phyloP scores from a whole-genome alignment of 139 green algal species.

The Coelastrella sp. region DNA sequence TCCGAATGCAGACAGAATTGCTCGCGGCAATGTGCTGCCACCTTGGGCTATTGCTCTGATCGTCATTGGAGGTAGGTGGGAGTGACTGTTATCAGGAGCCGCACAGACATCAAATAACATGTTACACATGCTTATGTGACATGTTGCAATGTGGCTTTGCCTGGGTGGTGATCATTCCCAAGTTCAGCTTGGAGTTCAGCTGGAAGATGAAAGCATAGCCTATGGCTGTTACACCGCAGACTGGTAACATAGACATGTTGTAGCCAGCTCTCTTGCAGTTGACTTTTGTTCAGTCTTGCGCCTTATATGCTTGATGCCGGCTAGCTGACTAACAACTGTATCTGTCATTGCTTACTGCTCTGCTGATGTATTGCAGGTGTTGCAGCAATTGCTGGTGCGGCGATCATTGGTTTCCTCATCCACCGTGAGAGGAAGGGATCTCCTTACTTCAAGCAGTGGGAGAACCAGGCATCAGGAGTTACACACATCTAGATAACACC shows the following conservation, averaged over 20 bases:
- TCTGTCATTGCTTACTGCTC: not conserved
- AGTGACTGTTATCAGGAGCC: not conserved
- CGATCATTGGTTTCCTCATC: slow-evolving; percentile 23
- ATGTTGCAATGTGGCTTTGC: no score
- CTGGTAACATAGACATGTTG: no score
- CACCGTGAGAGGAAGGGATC: slow-evolving; percentile 18
- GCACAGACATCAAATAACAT: no score
- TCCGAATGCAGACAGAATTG: slow-evolving; percentile 34
- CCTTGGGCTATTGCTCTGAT: slow-evolving; percentile 39
- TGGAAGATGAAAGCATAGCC: no score
- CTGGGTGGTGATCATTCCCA: no score
- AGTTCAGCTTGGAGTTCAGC: no score
- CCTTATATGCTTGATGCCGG: no score
- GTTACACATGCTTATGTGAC: no score
- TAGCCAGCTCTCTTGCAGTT: no score
- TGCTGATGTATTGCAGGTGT: slow-evolving; percentile 9
- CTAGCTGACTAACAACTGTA: no score
- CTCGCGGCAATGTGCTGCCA: slow-evolving; percentile 2
- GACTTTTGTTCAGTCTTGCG: no score
- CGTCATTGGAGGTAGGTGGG: slow-evolving; percentile 7
- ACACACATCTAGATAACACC: slow-evolving; percentile 13
- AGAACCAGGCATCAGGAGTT: not conserved
- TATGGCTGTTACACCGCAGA: no score
- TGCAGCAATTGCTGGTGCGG: not conserved
- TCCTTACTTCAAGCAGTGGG: slow-evolving; percentile 46